Conservation (phyloP, 2,329 filamentous ascomycete genomes). For the Plectosphaerella plurivora region DNA sequence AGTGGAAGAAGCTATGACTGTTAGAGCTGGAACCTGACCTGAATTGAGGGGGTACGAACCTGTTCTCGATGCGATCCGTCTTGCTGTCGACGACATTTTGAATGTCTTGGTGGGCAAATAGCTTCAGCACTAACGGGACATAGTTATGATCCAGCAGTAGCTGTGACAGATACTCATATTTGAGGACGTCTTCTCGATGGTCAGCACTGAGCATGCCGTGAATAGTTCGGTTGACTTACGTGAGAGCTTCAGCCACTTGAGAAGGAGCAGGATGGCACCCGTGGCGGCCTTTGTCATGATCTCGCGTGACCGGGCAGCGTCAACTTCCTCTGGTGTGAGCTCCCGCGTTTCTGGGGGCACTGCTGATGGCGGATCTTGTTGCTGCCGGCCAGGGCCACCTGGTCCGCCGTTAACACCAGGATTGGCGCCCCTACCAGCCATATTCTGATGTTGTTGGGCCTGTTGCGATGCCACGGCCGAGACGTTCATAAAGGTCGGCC, state of each 20-base stretch:
- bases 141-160: constrained; percentile 93
- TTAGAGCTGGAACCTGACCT: background rate
- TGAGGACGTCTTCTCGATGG: constrained; percentile 67
- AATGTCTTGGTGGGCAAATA: constrained; percentile 91
- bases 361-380: constrained; percentile 15
- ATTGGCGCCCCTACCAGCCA: constrained; percentile 30
- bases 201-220: constrained; percentile 11
- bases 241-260: constrained; percentile 96
- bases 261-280: constrained; percentile 77
- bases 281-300: constrained; percentile 89
- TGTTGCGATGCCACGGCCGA: constrained; percentile 65
- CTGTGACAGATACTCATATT: constrained; percentile 94
- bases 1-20: constrained; percentile 73
- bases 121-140: constrained; percentile 83
- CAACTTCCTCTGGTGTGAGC: constrained; percentile 67
- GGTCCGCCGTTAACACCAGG: constrained; percentile 35
- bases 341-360: constrained; percentile 36
- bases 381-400: constrained; percentile 21
- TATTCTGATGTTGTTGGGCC: constrained; percentile 38
- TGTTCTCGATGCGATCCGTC: constrained; percentile 76
- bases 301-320: constrained; percentile 76
- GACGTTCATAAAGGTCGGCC: constrained; percentile 81
- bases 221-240: constrained; percentile 53
- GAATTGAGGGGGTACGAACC: too few species aligned
- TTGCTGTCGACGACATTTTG: constrained; percentile 84